Base-by-base conservation (phyloP, 208 protist species). In the Leptomonas pyrrhocoris region DNA sequence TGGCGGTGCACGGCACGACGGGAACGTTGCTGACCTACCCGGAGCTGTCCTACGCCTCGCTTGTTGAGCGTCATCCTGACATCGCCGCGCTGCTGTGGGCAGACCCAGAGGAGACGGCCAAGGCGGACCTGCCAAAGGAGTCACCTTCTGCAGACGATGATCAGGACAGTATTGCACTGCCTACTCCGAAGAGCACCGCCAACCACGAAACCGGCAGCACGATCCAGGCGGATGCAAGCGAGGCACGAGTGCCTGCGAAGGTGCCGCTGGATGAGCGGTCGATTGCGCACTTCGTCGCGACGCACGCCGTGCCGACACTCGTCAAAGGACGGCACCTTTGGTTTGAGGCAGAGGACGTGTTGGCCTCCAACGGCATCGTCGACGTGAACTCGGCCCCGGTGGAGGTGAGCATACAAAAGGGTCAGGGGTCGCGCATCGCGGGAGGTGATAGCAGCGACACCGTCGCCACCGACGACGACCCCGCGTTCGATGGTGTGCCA, bases 371-470 rank as follows among this genome's bases (percentile, higher is more conserved):
- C 38, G 87, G 88, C 28, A 64, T 85, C n/a, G 81, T 93, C 23
- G 84, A 94, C 63, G 87, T 93, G 28, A 95, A 95, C 59, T 80
- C 84, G 19, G 67, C 83, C 4, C 90, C 90, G 7, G 81, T 93
- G 1, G 81, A 86, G 43, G 82, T 89, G 25, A 28, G 18, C 25
- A 25, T 18, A 2, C 6, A 46, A 6, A n/a, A 23, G 19, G n/a
- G 1, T 4, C 1, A 2, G 16, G 16, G 13, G 19, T 5, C 13
- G 11, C 19, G 30, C 6, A 21, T 73, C 31, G 45, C 60, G 19
- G 60, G 46, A 13, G 40, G 55, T n/a, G n/a, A n/a, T 6, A 27
- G 2, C 11, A 31, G 21, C 34, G 48, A 40, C 3, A 8, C 16
- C 38, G 46, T 31, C 15, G 23, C 34, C 55, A 18, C 30, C 55